phyloP scores from a whole-genome alignment of 192 early-diverging fungal genomes.

The Backusella liffmaniae region DNA sequence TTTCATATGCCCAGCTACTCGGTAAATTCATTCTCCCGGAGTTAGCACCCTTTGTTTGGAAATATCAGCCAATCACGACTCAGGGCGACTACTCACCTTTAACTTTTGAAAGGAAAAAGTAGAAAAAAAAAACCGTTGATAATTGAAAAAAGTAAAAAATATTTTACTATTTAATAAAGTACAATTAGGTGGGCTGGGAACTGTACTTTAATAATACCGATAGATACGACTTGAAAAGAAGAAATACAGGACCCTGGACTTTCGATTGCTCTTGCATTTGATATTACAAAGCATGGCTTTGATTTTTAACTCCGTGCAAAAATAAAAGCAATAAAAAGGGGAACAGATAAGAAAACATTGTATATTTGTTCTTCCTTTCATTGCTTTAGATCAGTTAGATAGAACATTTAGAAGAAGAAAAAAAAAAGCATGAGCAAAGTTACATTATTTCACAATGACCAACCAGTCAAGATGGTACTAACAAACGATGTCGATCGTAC shows the following conservation, averaged over 20 bases:
- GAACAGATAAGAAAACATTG: background rate
- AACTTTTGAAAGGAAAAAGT: no score
- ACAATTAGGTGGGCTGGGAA: no score
- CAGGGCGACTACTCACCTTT: no score
- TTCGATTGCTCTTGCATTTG: background rate
- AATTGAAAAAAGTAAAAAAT: no score
- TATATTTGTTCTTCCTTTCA: background rate
- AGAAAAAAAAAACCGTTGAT: no score
- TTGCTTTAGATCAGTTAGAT: background rate
- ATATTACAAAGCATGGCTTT: background rate
- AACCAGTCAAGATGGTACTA: constrained; percentile 11
- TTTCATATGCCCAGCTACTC: no score
- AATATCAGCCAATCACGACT: no score
- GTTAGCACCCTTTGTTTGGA: no score
- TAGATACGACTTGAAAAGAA: background rate
- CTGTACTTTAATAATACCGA: no score
- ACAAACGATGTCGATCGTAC: background rate
- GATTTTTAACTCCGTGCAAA: background rate
- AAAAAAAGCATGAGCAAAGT: constrained; percentile 13
- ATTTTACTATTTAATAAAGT: no score
- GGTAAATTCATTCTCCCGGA: no score
- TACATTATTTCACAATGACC: constrained; percentile 11
- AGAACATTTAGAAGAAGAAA: background rate
- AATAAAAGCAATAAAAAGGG: background rate
- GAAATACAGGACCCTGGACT: background rate